Conservation (phyloP, 148 eudicot genomes). For the Simmondsia chinensis region DNA sequence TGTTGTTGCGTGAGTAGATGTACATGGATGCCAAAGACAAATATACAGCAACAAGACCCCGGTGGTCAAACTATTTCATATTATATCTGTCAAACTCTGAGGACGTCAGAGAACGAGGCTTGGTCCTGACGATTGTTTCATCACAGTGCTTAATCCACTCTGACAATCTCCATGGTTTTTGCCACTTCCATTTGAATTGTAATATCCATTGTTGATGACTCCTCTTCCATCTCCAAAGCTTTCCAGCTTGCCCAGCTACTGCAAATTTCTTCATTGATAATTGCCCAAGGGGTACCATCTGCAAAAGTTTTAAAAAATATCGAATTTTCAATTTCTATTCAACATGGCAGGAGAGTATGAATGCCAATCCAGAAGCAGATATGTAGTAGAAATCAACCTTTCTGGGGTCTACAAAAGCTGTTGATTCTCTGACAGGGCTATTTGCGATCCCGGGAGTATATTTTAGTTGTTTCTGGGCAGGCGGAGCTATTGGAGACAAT, state of each 20-base stretch:
- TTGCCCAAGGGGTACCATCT: constrained; percentile 94
- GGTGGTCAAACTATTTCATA: constrained; percentile 20
- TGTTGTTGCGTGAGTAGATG: constrained; percentile 26
- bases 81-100: constrained; percentile 55
- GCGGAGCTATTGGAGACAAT: constrained; percentile 69
- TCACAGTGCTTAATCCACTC: constrained; percentile 97
- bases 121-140: constrained; percentile 74
- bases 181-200: constrained; percentile 99
- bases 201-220: constrained; percentile 98
- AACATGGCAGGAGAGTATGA: not conserved
- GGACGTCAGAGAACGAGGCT: constrained; percentile 77
- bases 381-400: constrained; percentile 40
- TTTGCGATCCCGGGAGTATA: constrained; percentile 89
- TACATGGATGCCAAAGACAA: constrained; percentile 25
- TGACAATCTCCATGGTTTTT: constrained; percentile 97
- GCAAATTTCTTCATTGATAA: constrained; percentile 81
- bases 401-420: constrained; percentile 70
- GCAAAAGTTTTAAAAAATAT: constrained; percentile 4
- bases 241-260: constrained; percentile 75
- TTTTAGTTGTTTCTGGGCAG: constrained; percentile 91
- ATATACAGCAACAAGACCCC: constrained; percentile 21
- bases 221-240: constrained; percentile 98
- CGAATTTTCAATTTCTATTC: no score
- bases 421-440: constrained; percentile 63
- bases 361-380: not conserved